Conservation (phyloP, 1,284 basidiomycete species). For the Boletus semigastroideus region DNA sequence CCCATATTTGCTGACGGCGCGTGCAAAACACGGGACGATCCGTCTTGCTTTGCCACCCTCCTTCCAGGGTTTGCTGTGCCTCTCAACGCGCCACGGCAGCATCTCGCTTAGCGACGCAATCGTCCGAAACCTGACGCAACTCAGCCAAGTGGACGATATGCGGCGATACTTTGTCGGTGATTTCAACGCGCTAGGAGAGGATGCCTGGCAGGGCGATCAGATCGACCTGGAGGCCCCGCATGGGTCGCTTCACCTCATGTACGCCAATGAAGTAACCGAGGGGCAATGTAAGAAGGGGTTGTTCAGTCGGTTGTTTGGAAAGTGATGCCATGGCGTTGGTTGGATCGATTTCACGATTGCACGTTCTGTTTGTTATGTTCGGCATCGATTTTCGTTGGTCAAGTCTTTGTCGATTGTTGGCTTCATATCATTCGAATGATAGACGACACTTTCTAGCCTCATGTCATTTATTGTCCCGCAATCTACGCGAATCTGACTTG, state of each 20-base stretch:
- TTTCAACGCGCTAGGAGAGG: slow-evolving; percentile 14
- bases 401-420: no score
- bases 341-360: no score
- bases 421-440: no score
- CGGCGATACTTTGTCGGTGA: slow-evolving; percentile 27
- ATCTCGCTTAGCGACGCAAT: slow-evolving; percentile 14
- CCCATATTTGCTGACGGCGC: slow-evolving; percentile 16
- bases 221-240: slow-evolving; percentile 16
- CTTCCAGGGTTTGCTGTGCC: slow-evolving; percentile 23
- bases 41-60: slow-evolving; percentile 19
- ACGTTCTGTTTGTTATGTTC: no score
- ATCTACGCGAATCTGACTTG: no score
- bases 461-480: no score
- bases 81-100: slow-evolving; percentile 21
- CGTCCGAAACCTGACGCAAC: slow-evolving; percentile 11
- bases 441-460: no score
- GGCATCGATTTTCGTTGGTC: no score
- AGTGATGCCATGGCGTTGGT: slow-evolving; percentile 1
- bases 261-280: slow-evolving; percentile 15
- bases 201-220: slow-evolving; percentile 24
- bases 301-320: slow-evolving; percentile 21
- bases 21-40: slow-evolving; percentile 13
- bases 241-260: slow-evolving; percentile 20
- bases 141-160: slow-evolving; percentile 18
- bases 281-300: slow-evolving; percentile 5